phyloP scores from a whole-genome alignment of 306 rosid species.

The Acacia melanoxylon region DNA sequence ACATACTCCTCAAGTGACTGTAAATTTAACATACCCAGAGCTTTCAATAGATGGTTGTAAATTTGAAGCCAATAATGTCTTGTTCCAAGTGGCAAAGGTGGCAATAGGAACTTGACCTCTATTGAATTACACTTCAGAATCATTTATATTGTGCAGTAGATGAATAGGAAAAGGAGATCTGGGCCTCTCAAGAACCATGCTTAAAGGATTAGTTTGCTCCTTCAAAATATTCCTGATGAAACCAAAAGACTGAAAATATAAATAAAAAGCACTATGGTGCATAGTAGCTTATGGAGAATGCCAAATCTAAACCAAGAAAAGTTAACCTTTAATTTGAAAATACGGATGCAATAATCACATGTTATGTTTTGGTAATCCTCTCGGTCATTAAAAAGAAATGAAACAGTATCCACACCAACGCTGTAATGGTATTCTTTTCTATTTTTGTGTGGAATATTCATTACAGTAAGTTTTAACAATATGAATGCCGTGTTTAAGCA shows the following conservation, averaged over 20 bases:
- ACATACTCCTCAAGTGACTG: slow-evolving; percentile 74
- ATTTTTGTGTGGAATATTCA: too few relatives aligned
- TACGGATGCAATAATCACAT: slow-evolving; percentile 10
- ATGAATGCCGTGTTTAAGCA: too few relatives aligned
- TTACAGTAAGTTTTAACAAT: too few relatives aligned
- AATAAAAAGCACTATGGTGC: slow-evolving; percentile 58
- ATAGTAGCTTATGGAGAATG: background rate
- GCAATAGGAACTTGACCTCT: slow-evolving; percentile 79
- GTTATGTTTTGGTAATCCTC: slow-evolving; percentile 3
- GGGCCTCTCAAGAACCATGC: slow-evolving; percentile 60
- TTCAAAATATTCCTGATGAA: slow-evolving; percentile 52
- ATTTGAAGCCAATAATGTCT: slow-evolving; percentile 59
- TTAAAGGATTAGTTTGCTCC: slow-evolving; percentile 50
- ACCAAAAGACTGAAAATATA: slow-evolving; percentile 59
- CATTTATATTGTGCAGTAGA: slow-evolving; percentile 49
- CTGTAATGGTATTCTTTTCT: too few relatives aligned
- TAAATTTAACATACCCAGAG: slow-evolving; percentile 36
- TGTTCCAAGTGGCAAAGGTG: slow-evolving; percentile 59
- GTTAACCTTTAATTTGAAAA: background rate
- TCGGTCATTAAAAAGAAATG: background rate
- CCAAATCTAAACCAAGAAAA: background rate
- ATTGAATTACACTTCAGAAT: slow-evolving; percentile 66
- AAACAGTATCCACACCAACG: background rate
- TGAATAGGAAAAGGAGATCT: slow-evolving; percentile 49
- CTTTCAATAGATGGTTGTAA: slow-evolving; percentile 56